A percentile compares a stretch with the other conserved stretches of the same genome.
Conservation (phyloP, 1,139 yeast genomes). For the Yamadazyma triangularis region DNA sequence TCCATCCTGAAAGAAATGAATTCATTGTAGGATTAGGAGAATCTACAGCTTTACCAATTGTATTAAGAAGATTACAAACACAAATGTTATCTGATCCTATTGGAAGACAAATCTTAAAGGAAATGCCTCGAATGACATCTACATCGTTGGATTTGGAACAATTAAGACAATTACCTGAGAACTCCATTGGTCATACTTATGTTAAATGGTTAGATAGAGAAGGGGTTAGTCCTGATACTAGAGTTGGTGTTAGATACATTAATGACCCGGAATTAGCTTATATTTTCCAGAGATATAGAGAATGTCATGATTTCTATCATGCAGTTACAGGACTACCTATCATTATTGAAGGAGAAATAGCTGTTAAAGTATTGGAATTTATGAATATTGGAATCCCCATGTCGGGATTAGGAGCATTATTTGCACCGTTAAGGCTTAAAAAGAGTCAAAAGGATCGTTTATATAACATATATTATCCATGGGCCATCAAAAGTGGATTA, state of each 20-base stretch:
- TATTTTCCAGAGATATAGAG: conserved; percentile 87
- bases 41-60: conserved; percentile 72
- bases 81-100: conserved; percentile 71
- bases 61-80: conserved; percentile 57
- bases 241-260: conserved; percentile 81
- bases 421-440: conserved; percentile 74
- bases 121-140: conserved; percentile 80
- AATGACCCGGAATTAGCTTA: conserved; percentile 90
- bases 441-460: conserved; percentile 50
- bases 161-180: conserved; percentile 58
- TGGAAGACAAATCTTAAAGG: conserved; percentile 75
- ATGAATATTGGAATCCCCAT: conserved; percentile 92
- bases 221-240: conserved; percentile 89
- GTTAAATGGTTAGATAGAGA: conserved; percentile 80
- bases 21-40: conserved; percentile 94
- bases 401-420: conserved; percentile 87
- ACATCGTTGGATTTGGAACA: conserved; percentile 61
- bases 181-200: conserved; percentile 75
- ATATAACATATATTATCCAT: conserved; percentile 71
- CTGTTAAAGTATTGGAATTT: conserved; percentile 88
- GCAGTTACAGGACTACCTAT: conserved; percentile 89
- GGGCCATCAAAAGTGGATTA: conserved; percentile 80
- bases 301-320: conserved; percentile 96
- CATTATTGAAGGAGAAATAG: conserved; percentile 91
- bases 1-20: conserved; percentile 78